Conservation (phyloP, 2,329 filamentous ascomycete species). For the Canariomyces notabilis region DNA sequence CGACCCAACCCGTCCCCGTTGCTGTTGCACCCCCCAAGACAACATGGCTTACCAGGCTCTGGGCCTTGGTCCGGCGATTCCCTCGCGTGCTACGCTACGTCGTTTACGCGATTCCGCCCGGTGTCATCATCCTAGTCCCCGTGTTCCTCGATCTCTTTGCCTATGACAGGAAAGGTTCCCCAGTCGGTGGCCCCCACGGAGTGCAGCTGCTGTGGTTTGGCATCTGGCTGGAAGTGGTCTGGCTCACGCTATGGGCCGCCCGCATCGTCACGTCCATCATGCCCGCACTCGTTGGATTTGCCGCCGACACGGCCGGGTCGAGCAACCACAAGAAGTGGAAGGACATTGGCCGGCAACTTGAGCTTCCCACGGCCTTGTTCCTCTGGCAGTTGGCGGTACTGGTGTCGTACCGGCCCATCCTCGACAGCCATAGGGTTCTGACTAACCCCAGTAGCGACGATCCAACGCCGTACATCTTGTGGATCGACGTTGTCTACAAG, state of each 20-base stretch:
- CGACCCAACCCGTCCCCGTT: constrained; percentile 1
- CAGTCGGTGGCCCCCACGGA: constrained; percentile 63
- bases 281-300: constrained; percentile 40
- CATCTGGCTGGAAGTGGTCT: constrained; percentile 91
- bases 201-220: constrained; percentile 85
- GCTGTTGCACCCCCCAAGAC: constrained; percentile 13
- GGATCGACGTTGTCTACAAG: constrained; percentile 79
- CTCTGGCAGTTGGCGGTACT: constrained; percentile 88
- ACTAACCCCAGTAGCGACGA: constrained; percentile 39
- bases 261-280: constrained; percentile 49
- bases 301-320: constrained; percentile 70
- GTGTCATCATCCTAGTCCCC: constrained; percentile 41
- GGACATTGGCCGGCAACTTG: constrained; percentile 79
- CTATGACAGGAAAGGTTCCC: constrained; percentile 33
- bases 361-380: constrained; percentile 80
- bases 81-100: constrained; percentile 46
- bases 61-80: constrained; percentile 43
- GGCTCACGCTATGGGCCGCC: constrained; percentile 82
- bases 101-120: constrained; percentile 44
- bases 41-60: constrained; percentile 33
- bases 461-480: constrained; percentile 45
- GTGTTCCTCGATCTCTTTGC: constrained; percentile 40
- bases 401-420: constrained; percentile 78
- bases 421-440: constrained; percentile 52
- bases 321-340: constrained; percentile 91